phyloP scores from a whole-genome alignment of 1,139 yeast genomes.

The Lodderomyces beijingensis region DNA sequence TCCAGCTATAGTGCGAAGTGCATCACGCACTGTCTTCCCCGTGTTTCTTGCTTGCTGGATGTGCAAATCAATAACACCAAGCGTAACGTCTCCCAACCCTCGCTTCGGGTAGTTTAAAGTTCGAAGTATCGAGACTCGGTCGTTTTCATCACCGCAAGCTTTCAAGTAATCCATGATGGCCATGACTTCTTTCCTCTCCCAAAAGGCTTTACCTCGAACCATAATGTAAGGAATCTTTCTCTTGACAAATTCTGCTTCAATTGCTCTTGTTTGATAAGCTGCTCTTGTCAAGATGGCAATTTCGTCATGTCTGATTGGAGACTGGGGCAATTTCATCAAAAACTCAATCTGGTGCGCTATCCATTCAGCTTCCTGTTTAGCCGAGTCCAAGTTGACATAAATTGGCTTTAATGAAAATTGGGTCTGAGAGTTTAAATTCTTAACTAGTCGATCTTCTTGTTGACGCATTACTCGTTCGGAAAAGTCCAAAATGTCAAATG shows the following conservation, averaged over 20 bases:
- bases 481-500: slow-evolving; percentile 56
- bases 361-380: slow-evolving; percentile 53
- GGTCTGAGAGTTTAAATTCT: slow-evolving; percentile 46
- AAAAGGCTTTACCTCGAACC: slow-evolving; percentile 70
- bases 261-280: slow-evolving; percentile 48
- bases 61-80: slow-evolving; percentile 19
- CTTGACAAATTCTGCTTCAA: slow-evolving; percentile 59
- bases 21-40: slow-evolving; percentile 3
- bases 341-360: slow-evolving; percentile 53
- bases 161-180: slow-evolving; percentile 61
- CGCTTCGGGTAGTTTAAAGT: slow-evolving; percentile 58
- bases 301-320: slow-evolving; percentile 45
- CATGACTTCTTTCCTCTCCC: slow-evolving; percentile 72
- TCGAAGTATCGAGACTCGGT: slow-evolving; percentile 30
- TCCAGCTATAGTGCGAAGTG: slow-evolving; percentile 6
- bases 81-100: slow-evolving; percentile 65
- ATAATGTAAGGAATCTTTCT: slow-evolving; percentile 60
- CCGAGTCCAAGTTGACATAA: slow-evolving; percentile 33
- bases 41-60: background rate
- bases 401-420: slow-evolving; percentile 44
- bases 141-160: slow-evolving; percentile 48
- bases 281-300: slow-evolving; percentile 70
- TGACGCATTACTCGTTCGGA: slow-evolving; percentile 69
- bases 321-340: slow-evolving; percentile 34
- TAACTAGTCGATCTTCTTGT: slow-evolving; percentile 43